These are phyloP conservation scores for Colletotrichum falcatum DNA, from an alignment of 2,329 filamentous ascomycete genomes.

Conservation along the genomic window DNA sequence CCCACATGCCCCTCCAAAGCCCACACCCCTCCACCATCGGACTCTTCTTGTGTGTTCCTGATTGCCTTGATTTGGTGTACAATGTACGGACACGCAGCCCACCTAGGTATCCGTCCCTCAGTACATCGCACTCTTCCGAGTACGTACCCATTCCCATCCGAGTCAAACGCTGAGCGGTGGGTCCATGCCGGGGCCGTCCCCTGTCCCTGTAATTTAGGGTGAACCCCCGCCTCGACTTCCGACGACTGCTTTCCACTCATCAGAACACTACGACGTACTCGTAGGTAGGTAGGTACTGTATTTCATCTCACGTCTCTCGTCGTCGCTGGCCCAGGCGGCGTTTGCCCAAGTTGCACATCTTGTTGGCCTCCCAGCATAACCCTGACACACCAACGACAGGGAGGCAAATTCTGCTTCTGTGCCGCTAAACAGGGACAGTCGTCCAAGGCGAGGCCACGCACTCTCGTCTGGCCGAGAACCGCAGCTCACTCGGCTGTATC, in stretches of 20 bases:
- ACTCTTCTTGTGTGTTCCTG: conserved; percentile 29
- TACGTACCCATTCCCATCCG: conserved; percentile 26
- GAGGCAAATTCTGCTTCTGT: not conserved
- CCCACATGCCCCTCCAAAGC: conserved; percentile 5
- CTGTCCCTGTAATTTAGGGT: conserved; percentile 41
- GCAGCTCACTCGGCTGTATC: conserved; percentile 26
- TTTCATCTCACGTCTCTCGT: not conserved
- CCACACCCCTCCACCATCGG: conserved; percentile 11
- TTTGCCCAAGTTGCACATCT: conserved; percentile 2
- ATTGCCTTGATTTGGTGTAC: conserved; percentile 17
- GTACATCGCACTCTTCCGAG: no score
- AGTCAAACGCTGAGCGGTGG: conserved; percentile 34
- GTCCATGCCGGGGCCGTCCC: conserved; percentile 28
- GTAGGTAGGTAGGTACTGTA: no score
- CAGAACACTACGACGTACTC: not conserved
- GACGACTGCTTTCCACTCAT: conserved; percentile 30
- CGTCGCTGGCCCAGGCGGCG: not conserved
- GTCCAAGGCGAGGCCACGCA: not conserved
- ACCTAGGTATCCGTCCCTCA: no score
- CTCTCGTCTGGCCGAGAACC: conserved; percentile 31
- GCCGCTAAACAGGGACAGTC: not conserved
- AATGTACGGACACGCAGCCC: no score
- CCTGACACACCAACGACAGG: not conserved
- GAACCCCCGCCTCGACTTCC: conserved; percentile 42
- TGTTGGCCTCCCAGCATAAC: not conserved